A percentile compares a stretch with the other conserved stretches of the same genome.
Conservation (phyloP, 1,284 basidiomycete genomes). For the Tilletia indica region DNA sequence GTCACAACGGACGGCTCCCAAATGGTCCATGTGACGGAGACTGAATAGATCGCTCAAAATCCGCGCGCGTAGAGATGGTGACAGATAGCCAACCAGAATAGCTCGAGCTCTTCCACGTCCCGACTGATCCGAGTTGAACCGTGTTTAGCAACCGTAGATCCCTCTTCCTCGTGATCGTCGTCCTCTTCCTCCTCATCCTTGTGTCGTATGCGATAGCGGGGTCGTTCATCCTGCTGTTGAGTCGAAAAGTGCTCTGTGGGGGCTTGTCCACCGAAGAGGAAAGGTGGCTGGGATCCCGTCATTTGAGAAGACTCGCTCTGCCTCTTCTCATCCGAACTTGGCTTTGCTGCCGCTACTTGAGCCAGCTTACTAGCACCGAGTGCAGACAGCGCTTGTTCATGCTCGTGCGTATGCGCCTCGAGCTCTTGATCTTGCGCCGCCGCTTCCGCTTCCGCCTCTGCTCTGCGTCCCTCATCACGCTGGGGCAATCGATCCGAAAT, state of each 20-base stretch:
- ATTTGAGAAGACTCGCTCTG: neutral
- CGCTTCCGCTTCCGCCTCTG: constrained; percentile 31
- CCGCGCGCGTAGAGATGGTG: constrained; percentile 46
- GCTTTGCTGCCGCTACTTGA: neutral
- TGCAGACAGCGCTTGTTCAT: constrained; percentile 26
- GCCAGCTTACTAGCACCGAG: constrained; percentile 27
- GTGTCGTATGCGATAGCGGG: constrained; percentile 4
- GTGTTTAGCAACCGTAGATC: constrained; percentile 17
- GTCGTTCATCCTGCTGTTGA: constrained; percentile 19
- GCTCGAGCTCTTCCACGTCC: constrained; percentile 35
- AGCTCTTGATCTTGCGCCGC: constrained; percentile 24
- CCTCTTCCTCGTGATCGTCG: constrained; percentile 10
- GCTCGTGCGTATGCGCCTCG: neutral
- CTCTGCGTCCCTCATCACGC: constrained; percentile 38
- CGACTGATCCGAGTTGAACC: neutral
- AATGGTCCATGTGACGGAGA: too few species aligned
- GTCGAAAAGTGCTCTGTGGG: neutral
- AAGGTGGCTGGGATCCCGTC: neutral
- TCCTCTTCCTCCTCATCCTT: constrained; percentile 19
- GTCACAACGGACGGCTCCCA: too few species aligned
- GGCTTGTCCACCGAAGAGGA: neutral
- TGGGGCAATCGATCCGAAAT: constrained; percentile 48
- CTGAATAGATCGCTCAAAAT: constrained; percentile 23
- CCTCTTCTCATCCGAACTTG: neutral
- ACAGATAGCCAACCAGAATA: constrained; percentile 53